Conservation (phyloP, 1,284 basidiomycete species). For the Trichosporon sp. region DNA sequence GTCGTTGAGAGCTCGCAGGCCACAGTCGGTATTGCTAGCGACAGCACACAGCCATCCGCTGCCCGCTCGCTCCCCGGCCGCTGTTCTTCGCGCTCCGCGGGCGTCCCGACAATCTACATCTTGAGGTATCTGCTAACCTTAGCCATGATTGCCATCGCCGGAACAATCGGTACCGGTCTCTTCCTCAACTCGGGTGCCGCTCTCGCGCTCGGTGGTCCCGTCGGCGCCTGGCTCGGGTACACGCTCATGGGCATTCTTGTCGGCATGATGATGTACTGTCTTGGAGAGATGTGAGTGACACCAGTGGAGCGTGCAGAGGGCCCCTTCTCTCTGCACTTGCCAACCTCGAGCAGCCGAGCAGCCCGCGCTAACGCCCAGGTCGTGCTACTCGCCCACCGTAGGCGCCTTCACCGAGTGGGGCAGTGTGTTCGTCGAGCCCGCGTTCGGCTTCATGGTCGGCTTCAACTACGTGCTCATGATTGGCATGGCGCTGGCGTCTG, state of each 20-base stretch:
- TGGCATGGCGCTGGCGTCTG: conserved; percentile 49
- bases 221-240: conserved; percentile 36
- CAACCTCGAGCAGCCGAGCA: no score
- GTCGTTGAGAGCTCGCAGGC: no score
- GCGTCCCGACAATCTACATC: no score
- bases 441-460: conserved; percentile 13
- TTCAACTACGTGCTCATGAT: conserved; percentile 36
- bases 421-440: conserved; percentile 17
- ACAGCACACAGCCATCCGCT: not conserved
- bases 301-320: not conserved
- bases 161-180: conserved; percentile 42
- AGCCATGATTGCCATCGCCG: conserved; percentile 46
- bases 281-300: conserved; percentile 14
- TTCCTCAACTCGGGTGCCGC: conserved; percentile 6
- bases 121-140: no score
- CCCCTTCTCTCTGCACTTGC: not conserved
- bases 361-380: conserved; percentile 3
- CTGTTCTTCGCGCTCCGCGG: no score
- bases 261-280: conserved; percentile 15
- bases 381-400: conserved; percentile 19
- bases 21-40: no score
- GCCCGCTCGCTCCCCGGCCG: not conserved
- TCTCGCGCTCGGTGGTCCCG: conserved; percentile 43
- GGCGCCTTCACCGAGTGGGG: conserved; percentile 20
- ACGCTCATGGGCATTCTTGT: conserved; percentile 14